A percentile compares a stretch with the other conserved stretches of the same genome.
Evolutionary conservation across 768 basidiomycete species (phyloP).

Genomic region (Boletellus ananas): DNA sequence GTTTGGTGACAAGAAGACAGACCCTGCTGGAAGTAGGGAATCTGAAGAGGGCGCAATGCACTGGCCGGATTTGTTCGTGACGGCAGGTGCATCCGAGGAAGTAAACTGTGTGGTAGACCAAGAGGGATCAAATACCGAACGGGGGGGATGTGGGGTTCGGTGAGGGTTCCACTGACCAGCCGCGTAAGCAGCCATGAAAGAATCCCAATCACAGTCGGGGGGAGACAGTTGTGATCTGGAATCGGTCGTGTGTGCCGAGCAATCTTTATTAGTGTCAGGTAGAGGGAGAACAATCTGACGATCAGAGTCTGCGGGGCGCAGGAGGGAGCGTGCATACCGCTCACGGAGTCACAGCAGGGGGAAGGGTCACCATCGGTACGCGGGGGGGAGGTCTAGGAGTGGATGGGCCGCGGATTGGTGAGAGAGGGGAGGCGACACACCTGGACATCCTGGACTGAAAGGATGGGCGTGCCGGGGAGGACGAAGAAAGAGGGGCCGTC

Average conservation of each 20-base stretch:
- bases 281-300: constrained; percentile 11
- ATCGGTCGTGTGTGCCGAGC: constrained; percentile 8
- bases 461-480: constrained; percentile 35
- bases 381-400: constrained; percentile 2
- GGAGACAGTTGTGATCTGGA: constrained; percentile 16
- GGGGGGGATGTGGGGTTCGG: constrained; percentile 59
- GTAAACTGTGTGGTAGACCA: constrained; percentile 12
- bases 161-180: constrained; percentile 79
- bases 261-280: constrained; percentile 17
- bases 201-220: constrained; percentile 61
- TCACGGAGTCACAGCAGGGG: constrained; percentile 13
- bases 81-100: constrained; percentile 6
- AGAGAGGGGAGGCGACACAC: constrained; percentile 4
- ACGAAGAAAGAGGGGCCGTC: constrained; percentile 39
- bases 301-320: constrained; percentile 1
- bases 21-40: constrained; percentile 3
- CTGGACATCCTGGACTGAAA: constrained; percentile 3
- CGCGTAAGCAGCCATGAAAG: constrained; percentile 75
- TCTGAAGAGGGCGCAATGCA: constrained; percentile 10
- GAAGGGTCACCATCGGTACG: constrained; percentile 8
- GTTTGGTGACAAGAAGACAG: constrained; percentile 7
- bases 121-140: constrained; percentile 23
- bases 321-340: constrained; percentile 18
- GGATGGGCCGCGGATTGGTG: background rate
- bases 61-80: constrained; percentile 8